Evolutionary conservation across 495 filamentous ascomycete genomes (phyloP), one percentile per base, ranked within the genome.

Genomic region (Jackrogersella multiformis): DNA sequence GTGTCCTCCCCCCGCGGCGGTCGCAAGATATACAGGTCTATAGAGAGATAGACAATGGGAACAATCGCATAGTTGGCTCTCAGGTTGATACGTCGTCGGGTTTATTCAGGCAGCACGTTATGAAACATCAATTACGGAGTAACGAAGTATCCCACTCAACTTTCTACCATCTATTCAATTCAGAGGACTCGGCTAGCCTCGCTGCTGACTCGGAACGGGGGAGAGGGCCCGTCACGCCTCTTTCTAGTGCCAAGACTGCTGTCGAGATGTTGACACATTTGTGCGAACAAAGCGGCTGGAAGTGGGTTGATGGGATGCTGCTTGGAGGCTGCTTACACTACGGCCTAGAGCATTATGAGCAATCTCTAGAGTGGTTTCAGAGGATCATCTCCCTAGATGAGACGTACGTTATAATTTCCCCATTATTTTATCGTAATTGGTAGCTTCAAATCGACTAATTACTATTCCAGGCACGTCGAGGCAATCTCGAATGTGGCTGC

Each of bases 291-390:
- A 94, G 92, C 73, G 85, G 85, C 13, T 97, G 94, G 93, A 86
- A 89, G 68, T 99, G 95, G 95, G 87, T 94, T 56, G 94, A 98
- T 76, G 95, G 96, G 13, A 96, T 99, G 85, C 80, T 97, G 20
- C 85, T 99, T 13, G 94, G 90, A 32, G 95, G 95, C 4, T 99
- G 95, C 73, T 81, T 99, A 51, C 90, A 96, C 36, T 98, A 97
- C 81, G 96, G 92, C 8, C 79, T 99, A 9, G 92, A 92, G 55
- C 90, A 93, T 72, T 94, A 96, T 73, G 86, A 91, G 57, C 89
- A 91, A 72, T 92, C 96, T 7, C 79, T 94, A 72, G 86, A 90
- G 49, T 97, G 93, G 94, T 98, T 97, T 78, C 86, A 83, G 10
- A 89, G 90, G 67, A 94, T 98, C 53, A 82, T 97, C 26, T 85